Evolutionary conservation across 371 early-diverging fungal species (phyloP).

Genomic region (Rhizopus sp.): DNA sequence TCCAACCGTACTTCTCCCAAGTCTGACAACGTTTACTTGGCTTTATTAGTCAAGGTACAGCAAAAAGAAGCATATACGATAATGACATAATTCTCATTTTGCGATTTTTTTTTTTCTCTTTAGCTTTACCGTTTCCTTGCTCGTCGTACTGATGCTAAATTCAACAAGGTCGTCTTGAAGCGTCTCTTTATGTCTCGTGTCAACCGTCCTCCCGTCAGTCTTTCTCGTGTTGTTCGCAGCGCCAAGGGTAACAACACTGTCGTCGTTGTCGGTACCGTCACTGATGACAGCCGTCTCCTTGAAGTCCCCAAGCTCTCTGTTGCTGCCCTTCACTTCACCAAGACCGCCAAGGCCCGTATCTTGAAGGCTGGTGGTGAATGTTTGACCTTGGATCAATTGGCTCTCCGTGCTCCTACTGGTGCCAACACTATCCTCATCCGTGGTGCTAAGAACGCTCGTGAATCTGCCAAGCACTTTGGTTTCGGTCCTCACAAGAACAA

Average conservation of each 20-base stretch:
- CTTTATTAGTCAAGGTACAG: constrained; percentile 91
- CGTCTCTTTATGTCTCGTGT: constrained; percentile 97
- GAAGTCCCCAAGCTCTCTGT: constrained; percentile 95
- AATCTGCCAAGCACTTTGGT: constrained; percentile 90
- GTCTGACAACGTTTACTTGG: constrained; percentile 93
- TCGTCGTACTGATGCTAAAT: constrained; percentile 96
- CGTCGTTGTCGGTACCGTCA: constrained; percentile 94
- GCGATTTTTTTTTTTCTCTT: neutral
- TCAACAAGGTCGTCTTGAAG: constrained; percentile 98
- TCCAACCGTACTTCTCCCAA: constrained; percentile 84
- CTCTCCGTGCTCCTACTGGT: constrained; percentile 94
- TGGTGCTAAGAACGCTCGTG: constrained; percentile 81
- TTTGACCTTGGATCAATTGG: constrained; percentile 95
- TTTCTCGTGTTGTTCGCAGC: constrained; percentile 86
- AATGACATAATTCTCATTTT: neutral
- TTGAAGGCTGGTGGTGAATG: constrained; percentile 95
- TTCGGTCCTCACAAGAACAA: constrained; percentile 70
- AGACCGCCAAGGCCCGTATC: constrained; percentile 91
- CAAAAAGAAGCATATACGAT: neutral
- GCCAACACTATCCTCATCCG: constrained; percentile 94
- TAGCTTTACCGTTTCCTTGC: constrained; percentile 98
- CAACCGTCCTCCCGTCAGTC: constrained; percentile 94
- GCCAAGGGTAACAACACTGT: constrained; percentile 80
- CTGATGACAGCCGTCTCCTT: constrained; percentile 93
- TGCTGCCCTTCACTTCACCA: constrained; percentile 94